These are phyloP conservation scores for Tremella yokohamensis DNA, from an alignment of 768 basidiomycete species.

Conservation along the genomic window DNA sequence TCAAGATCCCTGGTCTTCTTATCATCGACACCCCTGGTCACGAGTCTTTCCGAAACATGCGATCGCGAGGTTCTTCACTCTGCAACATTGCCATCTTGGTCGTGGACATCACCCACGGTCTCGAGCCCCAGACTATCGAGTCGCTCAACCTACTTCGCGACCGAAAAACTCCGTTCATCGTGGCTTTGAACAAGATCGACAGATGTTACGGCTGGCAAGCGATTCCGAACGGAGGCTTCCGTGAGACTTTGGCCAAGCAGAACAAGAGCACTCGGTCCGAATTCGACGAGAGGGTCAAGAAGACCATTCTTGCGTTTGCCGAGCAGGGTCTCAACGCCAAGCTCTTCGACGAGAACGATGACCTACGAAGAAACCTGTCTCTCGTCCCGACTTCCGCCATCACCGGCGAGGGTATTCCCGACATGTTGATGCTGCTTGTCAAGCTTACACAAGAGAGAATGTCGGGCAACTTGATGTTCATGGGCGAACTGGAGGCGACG, in stretches of 20 bases:
- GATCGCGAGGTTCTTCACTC: conserved; percentile 88
- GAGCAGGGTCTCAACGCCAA: conserved; percentile 94
- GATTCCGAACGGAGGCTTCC: conserved; percentile 88
- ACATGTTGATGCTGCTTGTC: conserved; percentile 98
- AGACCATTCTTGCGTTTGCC: conserved; percentile 89
- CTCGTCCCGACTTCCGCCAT: conserved; percentile 96
- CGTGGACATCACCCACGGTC: conserved; percentile 97
- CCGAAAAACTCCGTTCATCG: conserved; percentile 96
- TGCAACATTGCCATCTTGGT: conserved; percentile 99
- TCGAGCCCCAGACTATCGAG: conserved; percentile 97
- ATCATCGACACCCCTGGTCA: conserved; percentile 98
- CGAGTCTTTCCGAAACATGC: conserved; percentile 97
- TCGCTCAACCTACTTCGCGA: conserved; percentile 86
- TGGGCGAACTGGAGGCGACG: conserved; percentile 94
- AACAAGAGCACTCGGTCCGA: conserved; percentile 73
- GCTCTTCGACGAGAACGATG: conserved; percentile 97
- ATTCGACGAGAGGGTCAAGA: conserved; percentile 80
- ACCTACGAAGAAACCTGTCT: conserved; percentile 86
- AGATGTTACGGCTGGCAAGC: conserved; percentile 93
- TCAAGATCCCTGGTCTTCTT: conserved; percentile 93
- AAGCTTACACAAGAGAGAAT: conserved; percentile 96
- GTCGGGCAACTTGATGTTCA: conserved; percentile 96
- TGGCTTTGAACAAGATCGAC: conserved; percentile 99
- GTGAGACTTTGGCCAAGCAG: conserved; percentile 82
- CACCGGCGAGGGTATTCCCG: conserved; percentile 96